A percentile compares a stretch with the other conserved stretches of the same genome.
Evolutionary conservation across 192 early-diverging fungal species (phyloP).

Genomic region (Radiomyces spectabilis): DNA sequence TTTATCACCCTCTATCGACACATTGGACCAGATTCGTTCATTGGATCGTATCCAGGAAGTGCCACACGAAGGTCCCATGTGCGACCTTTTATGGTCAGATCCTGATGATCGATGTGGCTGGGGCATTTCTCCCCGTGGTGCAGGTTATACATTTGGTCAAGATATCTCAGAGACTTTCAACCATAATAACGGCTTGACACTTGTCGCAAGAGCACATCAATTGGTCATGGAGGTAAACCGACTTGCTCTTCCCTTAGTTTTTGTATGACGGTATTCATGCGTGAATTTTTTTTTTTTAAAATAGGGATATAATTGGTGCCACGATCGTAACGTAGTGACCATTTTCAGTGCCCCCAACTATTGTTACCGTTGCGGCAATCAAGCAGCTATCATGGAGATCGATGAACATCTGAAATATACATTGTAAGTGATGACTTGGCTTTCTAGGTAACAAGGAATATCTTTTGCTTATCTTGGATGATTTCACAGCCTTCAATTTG

Average conservation of each 20-base stretch:
- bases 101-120: conserved; percentile 83
- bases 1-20: conserved; percentile 86
- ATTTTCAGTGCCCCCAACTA: conserved; percentile 99
- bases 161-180: conserved; percentile 84
- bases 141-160: conserved; percentile 86
- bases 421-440: conserved; percentile 54
- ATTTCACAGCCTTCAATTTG: conserved; percentile 75
- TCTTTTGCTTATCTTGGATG: not conserved
- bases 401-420: conserved; percentile 99
- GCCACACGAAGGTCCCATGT: conserved; percentile 82
- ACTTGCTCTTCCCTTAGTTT: not conserved
- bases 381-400: conserved; percentile 99
- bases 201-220: conserved; percentile 95
- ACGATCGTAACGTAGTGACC: conserved; percentile 97
- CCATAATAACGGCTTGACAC: conserved; percentile 92
- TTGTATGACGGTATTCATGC: too few species aligned
- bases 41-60: conserved; percentile 94
- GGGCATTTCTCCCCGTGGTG: conserved; percentile 83
- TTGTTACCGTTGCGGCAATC: conserved; percentile 99
- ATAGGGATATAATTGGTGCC: conserved; percentile 97
- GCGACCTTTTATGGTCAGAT: conserved; percentile 84
- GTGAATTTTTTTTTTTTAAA: not conserved
- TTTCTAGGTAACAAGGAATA: too few species aligned
- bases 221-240: conserved; percentile 74
- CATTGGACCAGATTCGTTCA: conserved; percentile 90